Conservation (phyloP, 108 stramenopile species). For the Asterionellopsis glacialis region DNA sequence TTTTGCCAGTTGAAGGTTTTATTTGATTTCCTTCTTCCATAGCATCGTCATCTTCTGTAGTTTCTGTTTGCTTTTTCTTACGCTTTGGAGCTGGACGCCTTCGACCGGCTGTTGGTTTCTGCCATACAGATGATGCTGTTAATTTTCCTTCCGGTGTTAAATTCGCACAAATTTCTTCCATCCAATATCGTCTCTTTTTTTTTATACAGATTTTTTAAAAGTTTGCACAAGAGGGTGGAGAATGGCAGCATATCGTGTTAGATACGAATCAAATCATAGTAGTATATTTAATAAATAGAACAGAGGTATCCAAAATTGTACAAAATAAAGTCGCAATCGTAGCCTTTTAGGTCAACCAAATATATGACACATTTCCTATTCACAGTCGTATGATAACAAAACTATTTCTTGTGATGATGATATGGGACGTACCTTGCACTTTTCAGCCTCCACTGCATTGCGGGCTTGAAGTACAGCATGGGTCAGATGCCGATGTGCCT, state of each 20-base stretch:
- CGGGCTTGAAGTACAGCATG: conserved; percentile 47
- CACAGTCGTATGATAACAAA: no score
- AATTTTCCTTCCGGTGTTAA: conserved; percentile 28
- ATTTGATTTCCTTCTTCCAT: no score
- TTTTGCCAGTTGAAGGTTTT: background rate
- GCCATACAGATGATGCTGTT: conserved; percentile 24
- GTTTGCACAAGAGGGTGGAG: no score
- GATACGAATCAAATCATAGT: no score
- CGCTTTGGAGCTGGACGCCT: conserved; percentile 3
- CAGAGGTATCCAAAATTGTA: no score
- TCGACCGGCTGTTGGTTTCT: conserved; percentile 4
- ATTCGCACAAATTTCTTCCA: conserved; percentile 60
- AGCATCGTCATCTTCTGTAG: background rate
- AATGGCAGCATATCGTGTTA: no score
- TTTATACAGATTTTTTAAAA: no score
- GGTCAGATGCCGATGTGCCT: conserved; percentile 48
- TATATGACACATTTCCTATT: no score
- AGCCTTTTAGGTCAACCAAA: no score
- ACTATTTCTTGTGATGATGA: no score
- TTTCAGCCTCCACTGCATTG: conserved; percentile 55
- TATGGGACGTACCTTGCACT: conserved; percentile 18
- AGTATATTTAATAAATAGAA: no score
- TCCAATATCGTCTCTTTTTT: conserved; percentile 52
- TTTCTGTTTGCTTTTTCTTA: conserved; percentile 1
- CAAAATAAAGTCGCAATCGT: no score